A percentile compares a stretch with the other conserved stretches of the same genome.
phyloP scores from a whole-genome alignment of 495 filamentous ascomycete genomes.

The Penicillium canescens region DNA sequence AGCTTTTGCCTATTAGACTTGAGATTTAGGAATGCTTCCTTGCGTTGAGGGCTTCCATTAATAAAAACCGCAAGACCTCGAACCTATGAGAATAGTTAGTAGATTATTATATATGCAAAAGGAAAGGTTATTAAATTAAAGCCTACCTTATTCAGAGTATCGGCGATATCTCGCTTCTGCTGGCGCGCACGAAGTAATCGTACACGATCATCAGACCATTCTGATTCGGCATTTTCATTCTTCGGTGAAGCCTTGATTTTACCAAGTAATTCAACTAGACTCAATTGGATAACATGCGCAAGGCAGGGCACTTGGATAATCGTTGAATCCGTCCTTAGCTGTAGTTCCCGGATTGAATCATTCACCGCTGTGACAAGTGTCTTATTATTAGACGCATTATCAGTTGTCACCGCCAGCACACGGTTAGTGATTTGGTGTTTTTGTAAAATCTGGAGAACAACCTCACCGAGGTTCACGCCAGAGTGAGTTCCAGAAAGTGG shows the following conservation, averaged over 20 bases:
- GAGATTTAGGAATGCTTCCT: constrained; percentile 9
- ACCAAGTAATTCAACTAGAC: constrained; percentile 13
- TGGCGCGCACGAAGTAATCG: background rate
- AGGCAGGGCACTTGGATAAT: constrained; percentile 14
- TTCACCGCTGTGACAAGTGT: no score
- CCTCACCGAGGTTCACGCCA: no score
- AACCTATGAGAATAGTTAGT: background rate
- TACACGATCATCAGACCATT: constrained; percentile 6
- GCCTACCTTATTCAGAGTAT: constrained; percentile 8
- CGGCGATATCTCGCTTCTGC: constrained; percentile 2
- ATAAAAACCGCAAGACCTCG: constrained; percentile 10
- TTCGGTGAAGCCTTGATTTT: constrained; percentile 8
- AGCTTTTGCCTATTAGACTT: constrained; percentile 10
- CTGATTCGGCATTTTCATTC: constrained; percentile 2
- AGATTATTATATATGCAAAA: background rate
- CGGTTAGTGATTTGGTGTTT: no score
- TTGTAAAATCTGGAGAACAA: no score
- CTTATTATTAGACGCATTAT: no score
- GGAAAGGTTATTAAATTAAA: background rate
- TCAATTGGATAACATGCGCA: constrained; percentile 17
- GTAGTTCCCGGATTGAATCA: background rate
- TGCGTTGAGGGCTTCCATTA: constrained; percentile 13
- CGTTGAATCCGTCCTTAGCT: background rate
- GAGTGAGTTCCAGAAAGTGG: no score
- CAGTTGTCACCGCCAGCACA: no score